Base-by-base conservation (phyloP, 805 yeast species). In the Lachancea dasiensis region DNA sequence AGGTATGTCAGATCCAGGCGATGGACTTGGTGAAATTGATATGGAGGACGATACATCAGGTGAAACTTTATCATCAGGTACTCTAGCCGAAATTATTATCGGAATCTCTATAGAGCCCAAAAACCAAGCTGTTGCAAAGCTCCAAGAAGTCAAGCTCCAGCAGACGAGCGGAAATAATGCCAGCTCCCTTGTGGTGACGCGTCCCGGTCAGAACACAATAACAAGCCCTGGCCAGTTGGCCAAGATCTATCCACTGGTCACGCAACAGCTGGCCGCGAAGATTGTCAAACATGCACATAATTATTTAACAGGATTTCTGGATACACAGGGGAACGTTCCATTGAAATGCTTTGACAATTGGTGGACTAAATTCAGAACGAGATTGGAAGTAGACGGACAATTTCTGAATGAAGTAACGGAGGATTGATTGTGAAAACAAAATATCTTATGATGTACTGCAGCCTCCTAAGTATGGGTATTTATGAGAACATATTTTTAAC, bases 61-160 rank as follows among this genome's bases (percentile, higher is more conserved):
- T 5, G 51, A 57, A 6, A 63, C 60, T n/a, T 68, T 65, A 2
- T 48, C 49, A 6, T 36, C 41, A 11, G 61, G 60, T 27, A 64
- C 54, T 42, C 65, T 68, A 38, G 58, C 64, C 1, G 67, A 63
- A 32, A 45, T 57, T 31, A 62, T 70, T 1, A 77, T 90, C 4
- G 98, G 98, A 0, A 84, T 92, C n/a, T 85, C 96, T 3, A 79
- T 90, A 10, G 98, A 90, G 54, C 83, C 95, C 0, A 70, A 75
- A 5, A 67, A 58, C 0, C 78, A 73, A 34, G 97, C 94, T 0
- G 74, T 75, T 43, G 61, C 66, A 25, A 78, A 72, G 40, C 60
- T 86, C 31, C 68, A 60, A 18, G 67, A 68, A 41, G 65, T 70
- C 49, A 68, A 65, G 34, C 47, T 44, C 27, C 46, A 55, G 36